phyloP scores from a whole-genome alignment of 495 filamentous ascomycete species.

The Hyphodiscus hymeniophilus region DNA sequence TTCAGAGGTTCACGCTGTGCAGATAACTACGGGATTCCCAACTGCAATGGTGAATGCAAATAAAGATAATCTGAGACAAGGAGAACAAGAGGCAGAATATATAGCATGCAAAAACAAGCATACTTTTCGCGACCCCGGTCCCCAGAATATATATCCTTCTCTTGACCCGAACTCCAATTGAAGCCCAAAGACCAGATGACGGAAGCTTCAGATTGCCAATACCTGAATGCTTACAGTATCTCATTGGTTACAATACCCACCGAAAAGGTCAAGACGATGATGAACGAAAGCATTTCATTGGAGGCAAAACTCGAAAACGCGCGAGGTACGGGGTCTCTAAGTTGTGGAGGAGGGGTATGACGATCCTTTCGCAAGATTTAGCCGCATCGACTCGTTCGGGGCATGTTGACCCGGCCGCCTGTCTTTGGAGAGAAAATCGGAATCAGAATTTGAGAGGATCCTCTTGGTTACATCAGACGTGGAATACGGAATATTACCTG shows the following conservation, averaged over 20 bases:
- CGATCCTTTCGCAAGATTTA: background rate
- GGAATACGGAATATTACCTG: too few relatives aligned
- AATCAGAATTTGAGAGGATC: too few relatives aligned
- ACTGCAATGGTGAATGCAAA: too few relatives aligned
- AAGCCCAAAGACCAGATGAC: background rate
- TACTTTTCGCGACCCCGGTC: too few relatives aligned
- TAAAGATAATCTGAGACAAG: too few relatives aligned
- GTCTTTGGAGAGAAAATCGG: background rate
- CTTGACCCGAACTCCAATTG: background rate
- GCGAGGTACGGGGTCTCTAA: conserved; percentile 1
- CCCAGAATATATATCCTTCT: too few relatives aligned
- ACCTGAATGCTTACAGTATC: background rate
- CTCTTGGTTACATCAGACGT: too few relatives aligned
- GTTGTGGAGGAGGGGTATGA: conserved; percentile 1
- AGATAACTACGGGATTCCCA: too few relatives aligned
- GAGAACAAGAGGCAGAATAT: too few relatives aligned
- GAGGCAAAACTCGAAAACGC: conserved; percentile 7
- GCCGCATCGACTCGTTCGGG: conserved; percentile 1
- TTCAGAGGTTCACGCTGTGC: too few relatives aligned
- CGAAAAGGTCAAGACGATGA: background rate
- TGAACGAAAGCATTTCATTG: background rate
- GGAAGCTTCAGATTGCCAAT: background rate
- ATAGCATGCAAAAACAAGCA: too few relatives aligned
- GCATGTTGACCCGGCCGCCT: conserved; percentile 5
- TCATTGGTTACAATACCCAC: background rate